A percentile compares a stretch with the other conserved stretches of the same genome.
Evolutionary conservation across 306 rosid genomes (phyloP).

Genomic region (Ziziphus jujuba): DNA sequence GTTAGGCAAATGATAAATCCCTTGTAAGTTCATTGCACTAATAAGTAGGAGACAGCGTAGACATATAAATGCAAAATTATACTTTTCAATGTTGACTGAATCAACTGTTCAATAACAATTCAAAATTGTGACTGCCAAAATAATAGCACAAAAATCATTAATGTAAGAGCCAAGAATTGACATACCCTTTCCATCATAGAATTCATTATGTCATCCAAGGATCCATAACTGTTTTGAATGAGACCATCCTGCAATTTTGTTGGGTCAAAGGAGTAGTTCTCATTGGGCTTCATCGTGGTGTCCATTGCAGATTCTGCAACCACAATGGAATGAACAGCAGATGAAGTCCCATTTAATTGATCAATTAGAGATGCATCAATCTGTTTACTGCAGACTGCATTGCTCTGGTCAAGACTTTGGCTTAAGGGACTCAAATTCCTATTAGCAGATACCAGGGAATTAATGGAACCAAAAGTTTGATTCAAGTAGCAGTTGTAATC

Average conservation of each 20-base stretch:
- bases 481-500: constrained; percentile 30
- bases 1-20: no score
- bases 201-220: constrained; percentile 55
- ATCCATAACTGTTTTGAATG: constrained; percentile 31
- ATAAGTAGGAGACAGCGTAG: no score
- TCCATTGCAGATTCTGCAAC: constrained; percentile 34
- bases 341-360: constrained; percentile 38
- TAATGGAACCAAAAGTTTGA: constrained; percentile 33
- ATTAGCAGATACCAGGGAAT: constrained; percentile 31
- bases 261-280: constrained; percentile 36
- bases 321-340: constrained; percentile 24
- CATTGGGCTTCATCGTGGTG: constrained; percentile 31
- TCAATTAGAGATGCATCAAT: constrained; percentile 30
- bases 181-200: constrained; percentile 54
- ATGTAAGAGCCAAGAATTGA: background rate
- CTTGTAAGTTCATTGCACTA: no score
- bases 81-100: no score
- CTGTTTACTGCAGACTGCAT: constrained; percentile 28
- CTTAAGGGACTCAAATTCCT: constrained; percentile 23
- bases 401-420: constrained; percentile 45
- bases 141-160: no score
- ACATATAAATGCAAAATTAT: no score
- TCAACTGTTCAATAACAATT: no score
- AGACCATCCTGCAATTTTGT: constrained; percentile 41
- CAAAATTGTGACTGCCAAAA: no score